Evolutionary conservation across 495 filamentous ascomycete species (phyloP), one percentile per base, ranked within the genome.

Genomic region (Podospora comata): DNA sequence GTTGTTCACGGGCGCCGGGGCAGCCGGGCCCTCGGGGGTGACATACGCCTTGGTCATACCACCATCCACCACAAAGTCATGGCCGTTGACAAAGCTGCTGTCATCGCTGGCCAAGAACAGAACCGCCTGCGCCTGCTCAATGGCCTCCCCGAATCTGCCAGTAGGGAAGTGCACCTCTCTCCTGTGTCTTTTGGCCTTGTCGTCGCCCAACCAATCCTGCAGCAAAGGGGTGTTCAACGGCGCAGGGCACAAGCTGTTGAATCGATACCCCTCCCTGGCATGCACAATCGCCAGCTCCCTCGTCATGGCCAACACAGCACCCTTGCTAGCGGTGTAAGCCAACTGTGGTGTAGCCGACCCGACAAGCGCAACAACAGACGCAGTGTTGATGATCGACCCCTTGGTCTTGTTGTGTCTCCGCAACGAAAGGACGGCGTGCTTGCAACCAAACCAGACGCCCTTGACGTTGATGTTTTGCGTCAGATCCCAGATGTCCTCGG

Each of bases 401-500:
- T 83, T 86, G 15, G 77, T 84, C 86, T 98, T 99, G 27, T 84
- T 84, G 81, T 94, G 85, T 64, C 86, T 87, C n/a, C 93, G 89
- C 71, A 99, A 79, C 5, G 90, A 86, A 20, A 94, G 79, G 57
- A 99, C 88, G 0, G 94, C 92, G 78, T 99, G 92, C 86, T 97
- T 99, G 81, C 86, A 89, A 0, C 95, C 95, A 78, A 87, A 97
- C 95, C 95, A 97, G 0, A 99, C 95, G 16, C 95, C 95, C 85
- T 99, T 99, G 72, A 97, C 95, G 78, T 99, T 99, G 83, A 98
- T 95, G 68, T 85, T 86, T 66, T 96, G 92, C 6, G 95, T 99
- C 66, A 94, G 80, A 74, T 99, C 93, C 95, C 95, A 99, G 81
- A 99, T 93, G 65, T 86, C 87, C 80, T 97, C 93, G 15, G 91